Evolutionary conservation across 345 rosid species (phyloP), one percentile per base, ranked within the genome.

Genomic region (Euphorbia tirucalli): DNA sequence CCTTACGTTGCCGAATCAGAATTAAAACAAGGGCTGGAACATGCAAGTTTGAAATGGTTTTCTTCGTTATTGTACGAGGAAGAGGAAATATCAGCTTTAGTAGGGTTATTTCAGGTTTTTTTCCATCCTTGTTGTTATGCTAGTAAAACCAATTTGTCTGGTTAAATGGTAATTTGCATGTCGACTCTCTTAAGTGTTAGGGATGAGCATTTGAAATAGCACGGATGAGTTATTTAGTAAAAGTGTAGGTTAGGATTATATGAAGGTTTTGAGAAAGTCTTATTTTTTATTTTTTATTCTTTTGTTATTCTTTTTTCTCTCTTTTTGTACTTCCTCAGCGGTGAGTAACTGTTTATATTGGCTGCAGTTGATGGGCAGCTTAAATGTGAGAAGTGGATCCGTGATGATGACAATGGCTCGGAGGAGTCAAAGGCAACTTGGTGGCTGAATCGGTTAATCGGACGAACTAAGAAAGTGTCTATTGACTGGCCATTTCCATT

Each of bases 351-450:
- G 15, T 55, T 77, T 62, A 8, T 55, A 72, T 70, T 79, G 55
- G 54, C 52, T 87, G 80, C 86, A 94, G 98, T 94, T 83, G 98
- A 94, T 75, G 87, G 88, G 61, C 93, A 81, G 75, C 83, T 85
- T 60, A 92, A 92, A 87, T 92, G 98, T 77, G 98, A 94, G 84
- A 90, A 90, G 80, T 94, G 98, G 98, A 89, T 87, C 63, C 88
- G 87, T 52, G 95, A 92, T 79, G 94, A 94, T 75, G 88, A 86
- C 14, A 75, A 74, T 67, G 84, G 49, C 72, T 83, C 88, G 0
- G 95, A 89, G 78, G 90, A 86, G 73, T 83, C 89, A 21, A 89
- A 87, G 66, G 85, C 91, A n/a, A 85, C 82, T 27, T 92, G 97
- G 98, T 94, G 98, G 98, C 78, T 92, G 81, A 88, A 80, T 69